Evolutionary conservation across 805 yeast genomes (phyloP).

Genomic region (Metschnikowia amazonensis): DNA sequence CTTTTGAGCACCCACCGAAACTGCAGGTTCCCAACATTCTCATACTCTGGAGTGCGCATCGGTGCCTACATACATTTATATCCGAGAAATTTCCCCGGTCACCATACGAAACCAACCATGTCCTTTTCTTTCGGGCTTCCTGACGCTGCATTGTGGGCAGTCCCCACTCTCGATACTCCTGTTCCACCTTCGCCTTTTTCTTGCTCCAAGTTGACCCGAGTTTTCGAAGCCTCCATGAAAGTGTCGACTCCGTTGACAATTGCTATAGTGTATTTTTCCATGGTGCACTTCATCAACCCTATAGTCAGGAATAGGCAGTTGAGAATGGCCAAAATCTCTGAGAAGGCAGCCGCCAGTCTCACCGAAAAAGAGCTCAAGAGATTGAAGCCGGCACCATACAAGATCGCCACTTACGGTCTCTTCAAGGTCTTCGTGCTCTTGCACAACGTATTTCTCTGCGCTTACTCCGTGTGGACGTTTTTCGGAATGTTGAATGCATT

Average conservation of each 20-base stretch:
- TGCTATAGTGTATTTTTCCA: conserved; percentile 54
- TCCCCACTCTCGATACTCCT: conserved; percentile 29
- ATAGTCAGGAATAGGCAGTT: conserved; percentile 46
- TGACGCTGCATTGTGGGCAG: conserved; percentile 26
- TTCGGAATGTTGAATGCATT: conserved; percentile 59
- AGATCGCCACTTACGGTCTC: conserved; percentile 38
- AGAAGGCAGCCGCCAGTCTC: conserved; percentile 19
- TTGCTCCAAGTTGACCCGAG: conserved; percentile 24
- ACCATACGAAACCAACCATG: conserved; percentile 8
- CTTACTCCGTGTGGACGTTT: conserved; percentile 69
- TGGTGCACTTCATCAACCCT: conserved; percentile 54
- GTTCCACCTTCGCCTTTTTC: conserved; percentile 36
- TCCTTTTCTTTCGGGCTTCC: conserved; percentile 33
- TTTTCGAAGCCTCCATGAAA: conserved; percentile 44
- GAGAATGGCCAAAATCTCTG: conserved; percentile 20
- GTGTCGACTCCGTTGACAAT: conserved; percentile 53
- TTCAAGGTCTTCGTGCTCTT: conserved; percentile 56
- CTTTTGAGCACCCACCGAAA: neutral
- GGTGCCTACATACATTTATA: neutral
- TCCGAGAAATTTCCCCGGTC: neutral
- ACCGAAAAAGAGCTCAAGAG: conserved; percentile 26
- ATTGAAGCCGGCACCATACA: conserved; percentile 52
- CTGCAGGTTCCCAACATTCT: conserved; percentile 7
- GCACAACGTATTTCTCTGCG: conserved; percentile 60
- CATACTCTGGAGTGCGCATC: conserved; percentile 3